Evolutionary conservation across 2,329 filamentous ascomycete species (phyloP).

Genomic region (Pestalotiopsis fici): DNA sequence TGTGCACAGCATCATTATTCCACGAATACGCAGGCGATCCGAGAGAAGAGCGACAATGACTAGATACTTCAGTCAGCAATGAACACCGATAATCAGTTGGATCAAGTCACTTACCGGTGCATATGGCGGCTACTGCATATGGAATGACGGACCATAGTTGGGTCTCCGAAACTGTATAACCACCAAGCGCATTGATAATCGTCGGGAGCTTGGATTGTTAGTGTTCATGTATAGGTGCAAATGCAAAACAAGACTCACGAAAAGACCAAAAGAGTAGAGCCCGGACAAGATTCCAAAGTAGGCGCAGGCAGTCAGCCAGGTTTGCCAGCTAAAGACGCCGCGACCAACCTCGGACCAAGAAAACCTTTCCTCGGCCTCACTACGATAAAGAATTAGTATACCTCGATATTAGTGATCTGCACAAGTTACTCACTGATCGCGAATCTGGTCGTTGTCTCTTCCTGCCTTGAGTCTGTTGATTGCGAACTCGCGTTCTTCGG

Average conservation of each 20-base stretch:
- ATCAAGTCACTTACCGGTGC: constrained; percentile 43
- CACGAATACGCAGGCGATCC: constrained; percentile 60
- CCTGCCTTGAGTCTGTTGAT: constrained; percentile 41
- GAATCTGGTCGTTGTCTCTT: neutral
- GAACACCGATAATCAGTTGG: neutral
- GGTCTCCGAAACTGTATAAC: constrained; percentile 53
- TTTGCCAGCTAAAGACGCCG: constrained; percentile 60
- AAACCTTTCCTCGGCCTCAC: constrained; percentile 47
- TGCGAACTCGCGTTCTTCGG: constrained; percentile 52
- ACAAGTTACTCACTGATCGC: neutral
- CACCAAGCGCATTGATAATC: constrained; percentile 59
- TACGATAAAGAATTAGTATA: constrained; percentile 11
- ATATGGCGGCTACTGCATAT: constrained; percentile 59
- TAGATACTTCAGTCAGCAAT: constrained; percentile 5
- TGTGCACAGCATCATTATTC: constrained; percentile 62
- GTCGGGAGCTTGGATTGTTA: constrained; percentile 52
- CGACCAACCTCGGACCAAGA: constrained; percentile 62
- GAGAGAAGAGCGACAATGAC: constrained; percentile 59
- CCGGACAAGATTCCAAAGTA: constrained; percentile 62
- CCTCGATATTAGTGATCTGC: no score
- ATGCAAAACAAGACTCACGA: constrained; percentile 42
- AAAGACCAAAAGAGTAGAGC: constrained; percentile 65
- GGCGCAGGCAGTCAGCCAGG: constrained; percentile 63
- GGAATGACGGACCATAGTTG: constrained; percentile 67
- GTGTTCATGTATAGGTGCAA: neutral